Base-by-base conservation (phyloP, 768 basidiomycete genomes). In the Suillus subalutaceus region DNA sequence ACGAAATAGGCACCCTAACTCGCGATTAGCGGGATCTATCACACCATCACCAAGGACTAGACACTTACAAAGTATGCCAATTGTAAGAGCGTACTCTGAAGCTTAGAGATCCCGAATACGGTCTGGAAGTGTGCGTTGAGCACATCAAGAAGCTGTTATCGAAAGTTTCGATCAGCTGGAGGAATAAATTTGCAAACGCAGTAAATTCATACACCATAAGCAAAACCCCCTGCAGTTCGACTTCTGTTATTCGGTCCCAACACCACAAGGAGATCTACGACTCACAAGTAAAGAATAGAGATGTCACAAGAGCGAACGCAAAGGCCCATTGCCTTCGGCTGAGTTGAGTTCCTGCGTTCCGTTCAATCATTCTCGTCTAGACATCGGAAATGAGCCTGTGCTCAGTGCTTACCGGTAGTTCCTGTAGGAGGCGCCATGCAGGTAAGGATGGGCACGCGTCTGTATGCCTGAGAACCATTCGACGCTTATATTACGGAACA, bases 231-330 rank as follows among this genome's bases (percentile, higher is more conserved):
- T 83, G 63, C 43, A 43, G n/a, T 44, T 30, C 50, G 61, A 13
- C 48, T 64, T 30, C 48, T 32, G 64, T 23, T 56, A 37, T 40
- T 38, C 30, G 30, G 48, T 26, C 32, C 32, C 41, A 55, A 41
- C 35, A 63, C 53, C 9, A 48, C 53, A 6, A 16, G 9, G 26
- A 23, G 48, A 43, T 35, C 20, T 20, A 56, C 32, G 12, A 75
- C 85, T 68, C 68, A 87, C 88, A 90, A 37, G 90, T 88, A 77
- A 92, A 91, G 82, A 92, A 92, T 40, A 92, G 80, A 13, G 89
- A 86, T 23, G 90, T 92, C 66, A 93, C 88, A 63, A 92, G 84
- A 46, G 80, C 79, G 73, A 90, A 92, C 9, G 90, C 82, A 72
- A 83, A 88, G 35, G 76, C 77, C 84, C 83, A 88, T 70, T 80